Percentiles rank a stretch among this genome's conserved stretches.
Evolutionary conservation across 345 rosid genomes (phyloP).

Genomic region (Theobroma cacao): DNA sequence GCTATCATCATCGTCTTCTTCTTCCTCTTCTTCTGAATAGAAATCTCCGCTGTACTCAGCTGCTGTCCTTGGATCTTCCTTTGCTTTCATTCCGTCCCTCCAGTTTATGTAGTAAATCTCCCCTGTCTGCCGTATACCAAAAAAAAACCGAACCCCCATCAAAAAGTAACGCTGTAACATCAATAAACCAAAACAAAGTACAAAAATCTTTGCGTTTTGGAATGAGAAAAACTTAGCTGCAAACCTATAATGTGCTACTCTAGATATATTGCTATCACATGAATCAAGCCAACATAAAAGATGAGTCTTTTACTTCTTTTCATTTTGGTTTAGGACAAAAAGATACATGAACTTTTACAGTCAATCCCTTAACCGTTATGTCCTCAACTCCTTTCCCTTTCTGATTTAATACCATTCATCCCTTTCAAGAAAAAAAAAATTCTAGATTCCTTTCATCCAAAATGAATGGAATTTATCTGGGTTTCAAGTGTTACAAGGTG

Average conservation of each 20-base stretch:
- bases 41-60: constrained; percentile 36
- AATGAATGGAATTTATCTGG: neutral
- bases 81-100: constrained; percentile 67
- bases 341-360: neutral
- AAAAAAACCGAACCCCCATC: neutral
- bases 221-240: neutral
- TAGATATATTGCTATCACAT: neutral
- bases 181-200: neutral
- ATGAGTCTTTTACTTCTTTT: neutral
- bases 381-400: neutral
- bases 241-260: neutral
- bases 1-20: constrained; percentile 21
- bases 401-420: neutral
- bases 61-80: constrained; percentile 56
- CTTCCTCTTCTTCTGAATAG: constrained; percentile 46
- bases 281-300: neutral
- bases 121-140: constrained; percentile 52
- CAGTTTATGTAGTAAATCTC: constrained; percentile 84
- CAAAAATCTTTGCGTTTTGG: neutral
- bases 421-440: neutral
- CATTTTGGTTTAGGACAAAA: neutral
- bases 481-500: neutral
- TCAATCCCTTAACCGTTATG: neutral
- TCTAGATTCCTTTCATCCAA: neutral
- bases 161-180: neutral